These are phyloP conservation scores for Casaregolazyma suthepensis DNA, from an alignment of 1,139 yeast genomes.

Conservation along the genomic window DNA sequence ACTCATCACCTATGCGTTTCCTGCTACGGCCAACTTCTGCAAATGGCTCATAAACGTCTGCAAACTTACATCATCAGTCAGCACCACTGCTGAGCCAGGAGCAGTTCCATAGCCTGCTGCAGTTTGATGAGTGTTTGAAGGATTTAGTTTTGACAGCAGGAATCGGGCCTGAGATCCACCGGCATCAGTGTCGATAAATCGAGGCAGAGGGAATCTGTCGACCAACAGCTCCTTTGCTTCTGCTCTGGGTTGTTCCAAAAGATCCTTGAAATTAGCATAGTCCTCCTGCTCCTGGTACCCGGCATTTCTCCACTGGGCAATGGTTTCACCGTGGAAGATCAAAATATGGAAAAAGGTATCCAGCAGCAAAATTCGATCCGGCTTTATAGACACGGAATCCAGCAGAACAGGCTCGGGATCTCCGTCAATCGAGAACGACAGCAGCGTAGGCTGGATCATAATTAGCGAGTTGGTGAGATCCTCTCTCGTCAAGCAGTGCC, in stretches of 20 bases:
- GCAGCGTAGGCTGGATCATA: slow-evolving; percentile 95
- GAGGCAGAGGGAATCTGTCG: slow-evolving; percentile 94
- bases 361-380: slow-evolving; percentile 77
- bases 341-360: slow-evolving; percentile 96
- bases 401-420: slow-evolving; percentile 85
- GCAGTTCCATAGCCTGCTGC: slow-evolving; percentile 42
- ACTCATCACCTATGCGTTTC: slow-evolving; percentile 25
- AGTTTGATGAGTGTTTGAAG: slow-evolving; percentile 74
- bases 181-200: slow-evolving; percentile 93
- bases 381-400: slow-evolving; percentile 88
- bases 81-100: slow-evolving; percentile 67
- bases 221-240: slow-evolving; percentile 89
- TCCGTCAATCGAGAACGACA: slow-evolving; percentile 76
- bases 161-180: slow-evolving; percentile 99
- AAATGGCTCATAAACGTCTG: slow-evolving; percentile 90
- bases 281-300: slow-evolving; percentile 91
- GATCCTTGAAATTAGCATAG: slow-evolving; percentile 77
- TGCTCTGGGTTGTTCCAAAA: slow-evolving; percentile 81
- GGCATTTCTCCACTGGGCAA: slow-evolving; percentile 94
- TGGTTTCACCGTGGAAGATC: slow-evolving; percentile 90
- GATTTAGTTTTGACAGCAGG: slow-evolving; percentile 87
- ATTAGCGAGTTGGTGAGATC: slow-evolving; percentile 90
- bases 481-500: slow-evolving; percentile 86
- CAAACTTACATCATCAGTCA: slow-evolving; percentile 90
- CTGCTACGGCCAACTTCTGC: slow-evolving; percentile 69